These are phyloP conservation scores for Suillus luteus DNA, from an alignment of 768 basidiomycete genomes.

Conservation along the genomic window DNA sequence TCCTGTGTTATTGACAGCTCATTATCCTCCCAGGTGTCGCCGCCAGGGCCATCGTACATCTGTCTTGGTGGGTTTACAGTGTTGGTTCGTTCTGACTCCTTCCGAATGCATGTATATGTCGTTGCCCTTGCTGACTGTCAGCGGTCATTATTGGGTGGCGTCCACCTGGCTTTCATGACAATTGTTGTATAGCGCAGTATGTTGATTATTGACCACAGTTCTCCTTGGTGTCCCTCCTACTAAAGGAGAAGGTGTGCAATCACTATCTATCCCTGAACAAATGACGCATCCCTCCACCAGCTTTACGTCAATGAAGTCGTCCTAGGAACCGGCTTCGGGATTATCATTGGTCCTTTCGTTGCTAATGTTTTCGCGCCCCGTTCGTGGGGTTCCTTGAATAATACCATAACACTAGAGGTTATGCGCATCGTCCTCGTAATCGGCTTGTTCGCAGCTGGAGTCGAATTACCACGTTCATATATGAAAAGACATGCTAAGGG, in stretches of 20 bases:
- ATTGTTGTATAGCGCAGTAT: too few relatives aligned
- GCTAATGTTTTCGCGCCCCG: conserved; percentile 76
- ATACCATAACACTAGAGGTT: conserved; percentile 80
- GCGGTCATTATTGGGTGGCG: not conserved
- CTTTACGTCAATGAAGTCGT: conserved; percentile 93
- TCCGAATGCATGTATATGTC: not conserved
- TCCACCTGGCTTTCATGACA: not conserved
- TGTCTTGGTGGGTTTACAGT: conserved; percentile 61
- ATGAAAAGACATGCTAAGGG: conserved; percentile 77
- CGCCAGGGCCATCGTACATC: conserved; percentile 58
- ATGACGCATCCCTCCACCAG: conserved; percentile 34
- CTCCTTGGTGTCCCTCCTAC: conserved; percentile 77
- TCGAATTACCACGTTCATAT: conserved; percentile 87
- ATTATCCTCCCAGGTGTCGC: conserved; percentile 45
- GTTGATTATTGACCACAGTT: conserved; percentile 49
- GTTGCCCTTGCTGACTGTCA: not conserved
- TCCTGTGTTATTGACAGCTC: conserved; percentile 23
- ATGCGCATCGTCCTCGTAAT: conserved; percentile 88
- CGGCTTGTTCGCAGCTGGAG: conserved; percentile 93
- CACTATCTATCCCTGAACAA: not conserved
- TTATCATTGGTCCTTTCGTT: conserved; percentile 69
- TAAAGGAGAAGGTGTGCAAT: conserved; percentile 72
- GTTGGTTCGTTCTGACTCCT: conserved; percentile 33
- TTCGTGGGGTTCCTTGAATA: conserved; percentile 57
- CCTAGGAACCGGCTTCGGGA: conserved; percentile 72